Conservation (phyloP, 2,329 filamentous ascomycete genomes). For the Hysterium pulicare region DNA sequence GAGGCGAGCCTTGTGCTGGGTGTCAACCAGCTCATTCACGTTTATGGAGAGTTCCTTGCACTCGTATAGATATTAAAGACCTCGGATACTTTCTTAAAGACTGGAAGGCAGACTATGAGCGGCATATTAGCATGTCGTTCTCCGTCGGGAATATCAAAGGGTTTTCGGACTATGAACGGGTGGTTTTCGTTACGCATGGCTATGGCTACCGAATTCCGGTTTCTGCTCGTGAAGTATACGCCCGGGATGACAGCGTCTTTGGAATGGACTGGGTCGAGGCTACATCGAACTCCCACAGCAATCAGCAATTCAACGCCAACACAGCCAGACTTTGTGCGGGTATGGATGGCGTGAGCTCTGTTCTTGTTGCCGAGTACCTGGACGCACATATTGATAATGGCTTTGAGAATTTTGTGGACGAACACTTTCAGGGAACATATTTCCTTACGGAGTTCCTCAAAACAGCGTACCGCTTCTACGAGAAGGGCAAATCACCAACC, state of each 20-base stretch:
- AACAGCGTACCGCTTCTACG: conserved; percentile 90
- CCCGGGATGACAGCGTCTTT: conserved; percentile 88
- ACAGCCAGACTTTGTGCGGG: conserved; percentile 88
- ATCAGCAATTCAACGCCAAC: conserved; percentile 72
- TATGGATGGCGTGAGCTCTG: conserved; percentile 77
- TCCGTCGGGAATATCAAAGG: conserved; percentile 95
- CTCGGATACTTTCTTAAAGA: conserved; percentile 99
- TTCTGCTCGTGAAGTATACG: conserved; percentile 88
- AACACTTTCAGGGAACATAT: conserved; percentile 91
- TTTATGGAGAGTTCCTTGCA: conserved; percentile 96
- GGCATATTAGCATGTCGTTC: conserved; percentile 80
- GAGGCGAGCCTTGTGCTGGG: conserved; percentile 90
- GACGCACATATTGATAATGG: conserved; percentile 91
- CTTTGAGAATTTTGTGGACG: conserved; percentile 90
- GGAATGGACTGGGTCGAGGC: conserved; percentile 88
- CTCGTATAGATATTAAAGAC: conserved; percentile 96
- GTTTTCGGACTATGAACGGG: conserved; percentile 59
- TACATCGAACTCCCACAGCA: conserved; percentile 63
- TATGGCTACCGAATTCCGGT: conserved; percentile 92
- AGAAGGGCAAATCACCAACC: conserved; percentile 79
- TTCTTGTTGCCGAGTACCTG: conserved; percentile 83
- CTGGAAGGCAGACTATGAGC: conserved; percentile 95
- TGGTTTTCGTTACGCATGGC: conserved; percentile 92
- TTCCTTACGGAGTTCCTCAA: conserved; percentile 96
- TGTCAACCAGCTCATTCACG: conserved; percentile 94